These are phyloP conservation scores for Vigna mungo DNA, from an alignment of 306 rosid genomes.

Conservation along the genomic window DNA sequence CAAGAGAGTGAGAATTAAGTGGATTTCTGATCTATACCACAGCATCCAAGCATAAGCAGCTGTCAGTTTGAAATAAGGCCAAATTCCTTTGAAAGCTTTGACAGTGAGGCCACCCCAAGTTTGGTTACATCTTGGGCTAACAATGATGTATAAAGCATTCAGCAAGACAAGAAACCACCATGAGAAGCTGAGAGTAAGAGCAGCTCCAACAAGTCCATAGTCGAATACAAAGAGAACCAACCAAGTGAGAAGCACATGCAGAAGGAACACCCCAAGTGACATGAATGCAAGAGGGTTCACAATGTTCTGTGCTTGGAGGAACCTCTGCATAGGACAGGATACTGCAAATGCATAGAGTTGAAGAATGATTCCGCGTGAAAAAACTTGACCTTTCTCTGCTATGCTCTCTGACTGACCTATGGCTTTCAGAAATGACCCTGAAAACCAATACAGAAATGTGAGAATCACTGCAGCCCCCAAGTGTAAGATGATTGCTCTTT, in stretches of 20 bases:
- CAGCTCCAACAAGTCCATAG: slow-evolving; percentile 59
- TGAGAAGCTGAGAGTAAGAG: slow-evolving; percentile 58
- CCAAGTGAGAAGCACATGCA: slow-evolving; percentile 64
- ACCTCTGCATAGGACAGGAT: slow-evolving; percentile 57
- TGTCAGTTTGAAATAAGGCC: slow-evolving; percentile 66
- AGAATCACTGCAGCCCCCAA: slow-evolving; percentile 58
- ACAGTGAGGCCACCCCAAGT: slow-evolving; percentile 65
- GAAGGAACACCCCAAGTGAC: slow-evolving; percentile 29
- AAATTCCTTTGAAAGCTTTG: slow-evolving; percentile 59
- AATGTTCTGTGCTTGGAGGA: slow-evolving; percentile 67
- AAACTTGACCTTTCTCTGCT: slow-evolving; percentile 54
- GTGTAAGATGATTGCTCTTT: slow-evolving; percentile 38
- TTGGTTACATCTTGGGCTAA: slow-evolving; percentile 60
- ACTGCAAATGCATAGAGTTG: slow-evolving; percentile 72
- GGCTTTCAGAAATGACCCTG: slow-evolving; percentile 55
- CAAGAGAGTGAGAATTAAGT: background rate
- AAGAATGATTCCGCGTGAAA: slow-evolving; percentile 57
- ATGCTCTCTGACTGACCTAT: slow-evolving; percentile 45
- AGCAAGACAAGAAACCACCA: slow-evolving; percentile 62
- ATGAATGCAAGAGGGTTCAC: slow-evolving; percentile 67
- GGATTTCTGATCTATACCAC: slow-evolving; percentile 44
- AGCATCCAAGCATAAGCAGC: slow-evolving; percentile 59
- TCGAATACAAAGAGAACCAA: slow-evolving; percentile 50
- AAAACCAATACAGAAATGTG: slow-evolving; percentile 60
- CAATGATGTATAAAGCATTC: slow-evolving; percentile 56